Conservation (phyloP, 2,329 filamentous ascomycete species). For the Lachnellula subtilissima region DNA sequence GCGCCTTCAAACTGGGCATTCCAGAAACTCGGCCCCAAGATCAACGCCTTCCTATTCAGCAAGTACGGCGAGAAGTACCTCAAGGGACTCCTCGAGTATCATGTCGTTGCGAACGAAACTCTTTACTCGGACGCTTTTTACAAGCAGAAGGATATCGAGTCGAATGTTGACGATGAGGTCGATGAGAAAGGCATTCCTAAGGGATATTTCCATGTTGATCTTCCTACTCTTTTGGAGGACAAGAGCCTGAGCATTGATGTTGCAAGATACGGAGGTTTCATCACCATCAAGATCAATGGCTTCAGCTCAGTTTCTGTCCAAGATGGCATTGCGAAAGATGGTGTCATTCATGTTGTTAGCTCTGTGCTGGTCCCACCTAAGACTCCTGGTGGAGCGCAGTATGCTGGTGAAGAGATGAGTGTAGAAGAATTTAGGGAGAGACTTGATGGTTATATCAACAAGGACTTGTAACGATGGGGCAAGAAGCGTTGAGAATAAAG, state of each 20-base stretch:
- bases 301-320: conserved; percentile 59
- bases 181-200: conserved; percentile 29
- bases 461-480: conserved; percentile 12
- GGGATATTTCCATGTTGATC: conserved; percentile 54
- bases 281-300: conserved; percentile 71
- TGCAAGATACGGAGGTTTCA: conserved; percentile 60
- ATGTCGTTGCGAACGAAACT: conserved; percentile 67
- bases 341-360: conserved; percentile 74
- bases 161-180: conserved; percentile 22
- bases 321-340: conserved; percentile 71
- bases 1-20: conserved; percentile 81
- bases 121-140: conserved; percentile 84
- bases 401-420: conserved; percentile 45
- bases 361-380: conserved; percentile 70
- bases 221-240: conserved; percentile 66
- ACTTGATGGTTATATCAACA: conserved; percentile 13
- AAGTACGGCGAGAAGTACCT: conserved; percentile 72
- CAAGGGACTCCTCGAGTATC: conserved; percentile 72
- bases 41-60: conserved; percentile 82
- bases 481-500: background rate
- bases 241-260: conserved; percentile 69
- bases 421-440: conserved; percentile 55
- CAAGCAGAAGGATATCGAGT: conserved; percentile 36
- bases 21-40: conserved; percentile 61
- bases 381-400: conserved; percentile 33